These are phyloP conservation scores for Acorus gramineus DNA, from an alignment of 106 monocot species.

Conservation along the genomic window DNA sequence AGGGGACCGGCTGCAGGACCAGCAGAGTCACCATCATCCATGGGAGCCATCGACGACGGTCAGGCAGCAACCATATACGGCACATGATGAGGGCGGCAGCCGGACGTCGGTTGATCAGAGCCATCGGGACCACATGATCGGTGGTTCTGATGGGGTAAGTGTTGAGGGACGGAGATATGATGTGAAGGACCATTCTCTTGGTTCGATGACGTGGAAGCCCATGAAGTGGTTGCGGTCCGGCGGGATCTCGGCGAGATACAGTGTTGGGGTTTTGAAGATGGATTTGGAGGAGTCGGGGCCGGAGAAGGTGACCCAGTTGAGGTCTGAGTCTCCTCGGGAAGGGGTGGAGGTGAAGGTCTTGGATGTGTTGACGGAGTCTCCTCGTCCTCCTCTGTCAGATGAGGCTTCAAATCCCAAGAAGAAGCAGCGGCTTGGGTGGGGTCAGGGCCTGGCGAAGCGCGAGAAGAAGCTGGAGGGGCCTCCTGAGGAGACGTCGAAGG, in stretches of 20 bases:
- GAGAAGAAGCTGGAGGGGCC: constrained; percentile 82
- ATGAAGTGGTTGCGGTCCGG: constrained; percentile 48
- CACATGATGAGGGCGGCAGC: too few relatives aligned
- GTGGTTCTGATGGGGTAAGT: constrained; percentile 1
- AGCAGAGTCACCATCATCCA: too few relatives aligned
- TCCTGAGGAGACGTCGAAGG: constrained; percentile 17
- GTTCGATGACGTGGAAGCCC: constrained; percentile 40
- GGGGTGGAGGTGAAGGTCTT: constrained; percentile 3
- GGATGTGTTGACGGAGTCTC: too few relatives aligned
- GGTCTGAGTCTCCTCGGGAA: constrained; percentile 17
- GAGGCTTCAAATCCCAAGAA: constrained; percentile 44
- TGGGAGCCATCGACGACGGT: too few relatives aligned
- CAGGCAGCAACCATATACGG: too few relatives aligned
- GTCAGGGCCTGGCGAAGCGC: constrained; percentile 87
- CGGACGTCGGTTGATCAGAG: too few relatives aligned
- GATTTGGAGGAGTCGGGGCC: constrained; percentile 21
- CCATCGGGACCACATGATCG: too few relatives aligned
- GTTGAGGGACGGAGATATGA: constrained; percentile 26
- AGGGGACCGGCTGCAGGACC: too few relatives aligned
- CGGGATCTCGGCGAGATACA: constrained; percentile 13
- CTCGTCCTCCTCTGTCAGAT: constrained; percentile 19
- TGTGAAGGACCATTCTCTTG: constrained; percentile 29
- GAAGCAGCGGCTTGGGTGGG: constrained; percentile 92
- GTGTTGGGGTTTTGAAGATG: constrained; percentile 5
- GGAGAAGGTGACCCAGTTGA: constrained; percentile 9